Conservation (phyloP, 768 basidiomycete genomes). For the Leccinellum luteum region DNA sequence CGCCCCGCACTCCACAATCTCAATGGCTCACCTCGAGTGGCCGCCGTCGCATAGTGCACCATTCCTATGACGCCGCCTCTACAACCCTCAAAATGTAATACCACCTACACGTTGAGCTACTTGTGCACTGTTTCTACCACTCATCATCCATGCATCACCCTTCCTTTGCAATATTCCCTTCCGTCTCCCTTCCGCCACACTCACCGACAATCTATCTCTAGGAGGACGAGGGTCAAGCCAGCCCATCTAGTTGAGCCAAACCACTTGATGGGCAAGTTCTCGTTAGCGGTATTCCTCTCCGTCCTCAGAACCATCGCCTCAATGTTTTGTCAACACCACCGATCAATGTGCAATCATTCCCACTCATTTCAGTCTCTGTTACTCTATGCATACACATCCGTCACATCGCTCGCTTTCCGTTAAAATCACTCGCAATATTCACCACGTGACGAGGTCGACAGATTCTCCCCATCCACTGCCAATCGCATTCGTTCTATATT, state of each 20-base stretch:
- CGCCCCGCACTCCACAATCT: conserved; percentile 76
- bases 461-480: conserved; percentile 43
- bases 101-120: conserved; percentile 59
- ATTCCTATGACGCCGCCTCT: conserved; percentile 44
- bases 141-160: conserved; percentile 64
- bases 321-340: conserved; percentile 18
- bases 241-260: conserved; percentile 19
- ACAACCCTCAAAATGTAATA: conserved; percentile 75
- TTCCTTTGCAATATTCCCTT: conserved; percentile 57
- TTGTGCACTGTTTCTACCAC: conserved; percentile 63
- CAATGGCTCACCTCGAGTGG: conserved; percentile 56
- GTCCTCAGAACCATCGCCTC: conserved; percentile 9
- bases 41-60: conserved; percentile 56
- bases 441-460: conserved; percentile 55
- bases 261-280: conserved; percentile 15
- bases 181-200: conserved; percentile 42
- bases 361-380: conserved; percentile 43
- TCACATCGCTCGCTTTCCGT: conserved; percentile 43
- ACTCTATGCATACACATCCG: conserved; percentile 56
- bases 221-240: conserved; percentile 16
- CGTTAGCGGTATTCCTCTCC: conserved; percentile 11
- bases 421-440: conserved; percentile 44
- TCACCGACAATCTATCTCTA: conserved; percentile 49
- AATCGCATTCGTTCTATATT: conserved; percentile 67
- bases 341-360: conserved; percentile 37